These are phyloP conservation scores for Globisporangium lucens DNA, from an alignment of 352 stramenopile genomes.

Conservation along the genomic window DNA sequence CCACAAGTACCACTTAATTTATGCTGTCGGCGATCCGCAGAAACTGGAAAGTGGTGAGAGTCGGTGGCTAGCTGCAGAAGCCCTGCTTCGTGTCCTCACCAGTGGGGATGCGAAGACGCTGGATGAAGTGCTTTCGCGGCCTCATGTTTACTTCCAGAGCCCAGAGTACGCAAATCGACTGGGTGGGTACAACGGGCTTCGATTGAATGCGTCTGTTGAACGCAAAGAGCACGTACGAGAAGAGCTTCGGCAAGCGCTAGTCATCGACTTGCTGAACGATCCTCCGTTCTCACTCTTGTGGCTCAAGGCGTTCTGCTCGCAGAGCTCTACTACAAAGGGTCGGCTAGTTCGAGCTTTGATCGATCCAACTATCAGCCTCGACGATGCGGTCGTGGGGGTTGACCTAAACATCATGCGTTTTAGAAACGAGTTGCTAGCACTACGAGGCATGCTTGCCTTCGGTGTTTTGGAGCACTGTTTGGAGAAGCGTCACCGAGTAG, in stretches of 20 bases:
- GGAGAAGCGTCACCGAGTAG: slow-evolving; percentile 81
- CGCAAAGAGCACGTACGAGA: slow-evolving; percentile 17
- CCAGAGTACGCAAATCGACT: slow-evolving; percentile 34
- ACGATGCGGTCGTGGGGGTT: slow-evolving; percentile 20
- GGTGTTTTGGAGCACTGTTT: slow-evolving; percentile 79
- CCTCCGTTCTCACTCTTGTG: slow-evolving; percentile 73
- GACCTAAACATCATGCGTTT: slow-evolving; percentile 24
- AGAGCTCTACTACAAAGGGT: neutral
- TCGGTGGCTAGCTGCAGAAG: slow-evolving; percentile 56
- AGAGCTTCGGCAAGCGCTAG: slow-evolving; percentile 37
- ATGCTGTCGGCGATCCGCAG: slow-evolving; percentile 59
- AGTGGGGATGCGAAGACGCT: neutral
- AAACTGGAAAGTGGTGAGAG: slow-evolving; percentile 44
- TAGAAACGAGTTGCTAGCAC: slow-evolving; percentile 36
- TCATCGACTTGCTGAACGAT: slow-evolving; percentile 56
- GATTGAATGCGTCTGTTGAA: slow-evolving; percentile 27
- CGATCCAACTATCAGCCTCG: slow-evolving; percentile 28
- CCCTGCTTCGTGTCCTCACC: slow-evolving; percentile 29
- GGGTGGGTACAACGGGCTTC: slow-evolving; percentile 43
- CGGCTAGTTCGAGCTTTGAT: slow-evolving; percentile 36
- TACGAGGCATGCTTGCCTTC: slow-evolving; percentile 77
- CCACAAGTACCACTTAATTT: slow-evolving; percentile 87
- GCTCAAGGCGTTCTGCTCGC: slow-evolving; percentile 31
- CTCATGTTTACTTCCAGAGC: slow-evolving; percentile 33
- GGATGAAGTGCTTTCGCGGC: slow-evolving; percentile 31